Conservation (phyloP, 2,329 filamentous ascomycete genomes). For the Lachnellula cervina region DNA sequence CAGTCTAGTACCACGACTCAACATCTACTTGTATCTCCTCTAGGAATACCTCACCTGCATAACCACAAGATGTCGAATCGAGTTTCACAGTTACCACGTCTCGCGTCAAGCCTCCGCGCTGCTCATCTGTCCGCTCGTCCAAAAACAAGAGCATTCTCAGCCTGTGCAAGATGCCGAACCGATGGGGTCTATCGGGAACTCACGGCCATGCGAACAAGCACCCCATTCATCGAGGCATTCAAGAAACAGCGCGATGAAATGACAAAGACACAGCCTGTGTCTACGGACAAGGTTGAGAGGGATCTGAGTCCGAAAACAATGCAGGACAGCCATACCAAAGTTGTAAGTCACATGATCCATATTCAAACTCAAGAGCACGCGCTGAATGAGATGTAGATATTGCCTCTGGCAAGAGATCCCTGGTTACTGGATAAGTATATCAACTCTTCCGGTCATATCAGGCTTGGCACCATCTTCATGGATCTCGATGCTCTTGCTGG, state of each 20-base stretch:
- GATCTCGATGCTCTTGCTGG: slow-evolving; percentile 67
- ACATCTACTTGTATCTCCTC: neutral
- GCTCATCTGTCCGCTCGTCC: neutral
- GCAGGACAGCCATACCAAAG: slow-evolving; percentile 60
- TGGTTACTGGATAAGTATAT: slow-evolving; percentile 68
- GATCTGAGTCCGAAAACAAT: slow-evolving; percentile 59
- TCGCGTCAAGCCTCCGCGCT: neutral
- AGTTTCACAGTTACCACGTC: neutral
- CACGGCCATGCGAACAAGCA: slow-evolving; percentile 55
- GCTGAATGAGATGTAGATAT: slow-evolving; percentile 39
- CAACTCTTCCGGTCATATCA: slow-evolving; percentile 63
- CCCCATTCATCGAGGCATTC: slow-evolving; percentile 65
- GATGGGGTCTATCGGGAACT: slow-evolving; percentile 58
- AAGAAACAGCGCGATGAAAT: slow-evolving; percentile 42
- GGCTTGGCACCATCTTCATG: slow-evolving; percentile 52
- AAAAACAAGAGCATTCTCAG: slow-evolving; percentile 19
- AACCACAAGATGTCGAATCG: slow-evolving; percentile 12
- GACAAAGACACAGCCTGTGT: neutral
- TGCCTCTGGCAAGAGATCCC: slow-evolving; percentile 61
- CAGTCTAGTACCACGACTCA: neutral
- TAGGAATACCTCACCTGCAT: neutral
- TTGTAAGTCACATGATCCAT: slow-evolving; percentile 42
- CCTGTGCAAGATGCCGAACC: slow-evolving; percentile 14
- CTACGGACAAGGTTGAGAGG: slow-evolving; percentile 34
- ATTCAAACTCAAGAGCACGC: slow-evolving; percentile 8